Evolutionary conservation across 768 basidiomycete species (phyloP).

Genomic region (Leccinum aurantiacum): DNA sequence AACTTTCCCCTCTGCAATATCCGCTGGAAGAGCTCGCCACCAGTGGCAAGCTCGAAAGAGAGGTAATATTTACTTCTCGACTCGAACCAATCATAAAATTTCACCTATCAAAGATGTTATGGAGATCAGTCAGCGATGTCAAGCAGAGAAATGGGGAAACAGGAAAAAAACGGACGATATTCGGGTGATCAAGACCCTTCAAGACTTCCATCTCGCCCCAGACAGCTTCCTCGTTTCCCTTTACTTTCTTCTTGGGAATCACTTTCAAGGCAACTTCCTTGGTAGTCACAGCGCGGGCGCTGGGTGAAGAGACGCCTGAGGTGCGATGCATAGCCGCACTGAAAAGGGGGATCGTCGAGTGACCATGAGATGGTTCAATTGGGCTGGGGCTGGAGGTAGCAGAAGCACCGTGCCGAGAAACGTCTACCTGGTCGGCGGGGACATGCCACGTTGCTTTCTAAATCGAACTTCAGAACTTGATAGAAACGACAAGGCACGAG

Average conservation of each 20-base stretch:
- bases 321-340: conserved; percentile 26
- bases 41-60: conserved; percentile 90
- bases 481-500: conserved; percentile 2
- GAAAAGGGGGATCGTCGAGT: conserved; percentile 31
- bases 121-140: not conserved
- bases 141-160: not conserved
- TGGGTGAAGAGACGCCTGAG: conserved; percentile 26
- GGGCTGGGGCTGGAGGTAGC: conserved; percentile 34
- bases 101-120: conserved; percentile 57
- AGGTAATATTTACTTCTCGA: conserved; percentile 92
- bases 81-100: conserved; percentile 97
- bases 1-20: conserved; percentile 86
- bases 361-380: conserved; percentile 16
- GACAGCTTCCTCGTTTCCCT: conserved; percentile 84
- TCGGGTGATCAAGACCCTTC: conserved; percentile 85
- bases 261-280: conserved; percentile 87
- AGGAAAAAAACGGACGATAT: conserved; percentile 61
- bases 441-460: conserved; percentile 80
- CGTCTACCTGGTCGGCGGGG: conserved; percentile 53
- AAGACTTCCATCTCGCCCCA: conserved; percentile 95
- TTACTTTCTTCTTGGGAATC: conserved; percentile 94
- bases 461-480: not conserved
- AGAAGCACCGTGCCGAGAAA: conserved; percentile 60
- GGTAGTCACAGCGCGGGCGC: conserved; percentile 36
- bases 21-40: conserved; percentile 93